Evolutionary conservation across 1,139 yeast genomes (phyloP).

Genomic region (Magnusiomyces paraingens): DNA sequence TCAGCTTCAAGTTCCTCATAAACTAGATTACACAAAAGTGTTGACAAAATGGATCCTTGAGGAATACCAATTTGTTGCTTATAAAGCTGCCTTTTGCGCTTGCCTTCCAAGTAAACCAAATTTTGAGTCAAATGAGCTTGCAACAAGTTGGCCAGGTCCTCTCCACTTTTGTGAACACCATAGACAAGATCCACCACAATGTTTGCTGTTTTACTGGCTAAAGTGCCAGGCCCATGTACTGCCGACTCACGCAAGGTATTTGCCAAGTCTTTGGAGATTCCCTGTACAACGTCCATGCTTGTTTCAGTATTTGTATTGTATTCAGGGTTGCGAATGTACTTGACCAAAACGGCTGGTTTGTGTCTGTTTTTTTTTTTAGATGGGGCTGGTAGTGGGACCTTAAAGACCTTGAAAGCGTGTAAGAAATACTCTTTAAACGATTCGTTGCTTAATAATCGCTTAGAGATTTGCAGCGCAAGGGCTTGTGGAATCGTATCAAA

Average conservation of each 20-base stretch:
- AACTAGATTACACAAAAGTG: slow-evolving; percentile 66
- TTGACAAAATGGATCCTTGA: slow-evolving; percentile 81
- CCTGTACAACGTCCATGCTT: background rate
- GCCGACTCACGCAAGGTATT: background rate
- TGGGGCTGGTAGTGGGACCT: background rate
- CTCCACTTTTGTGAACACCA: slow-evolving; percentile 12
- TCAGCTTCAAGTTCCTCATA: slow-evolving; percentile 57
- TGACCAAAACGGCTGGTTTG: background rate
- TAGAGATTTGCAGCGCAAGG: slow-evolving; percentile 31
- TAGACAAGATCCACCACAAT: slow-evolving; percentile 10
- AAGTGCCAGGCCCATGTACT: background rate
- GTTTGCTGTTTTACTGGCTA: slow-evolving; percentile 7
- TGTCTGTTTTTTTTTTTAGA: background rate
- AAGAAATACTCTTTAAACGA: background rate
- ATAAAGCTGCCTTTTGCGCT: slow-evolving; percentile 30
- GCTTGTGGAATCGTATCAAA: slow-evolving; percentile 66
- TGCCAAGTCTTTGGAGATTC: slow-evolving; percentile 1
- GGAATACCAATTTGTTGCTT: slow-evolving; percentile 63
- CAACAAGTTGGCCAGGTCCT: slow-evolving; percentile 22
- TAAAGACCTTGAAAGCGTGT: background rate
- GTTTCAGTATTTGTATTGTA: background rate
- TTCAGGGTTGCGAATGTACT: background rate
- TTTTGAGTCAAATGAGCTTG: slow-evolving; percentile 39
- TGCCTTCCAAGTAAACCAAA: slow-evolving; percentile 33
- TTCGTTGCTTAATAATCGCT: background rate